These are phyloP conservation scores for Fusarium beomiforme DNA, from an alignment of 2,329 filamentous ascomycete species.

Conservation along the genomic window DNA sequence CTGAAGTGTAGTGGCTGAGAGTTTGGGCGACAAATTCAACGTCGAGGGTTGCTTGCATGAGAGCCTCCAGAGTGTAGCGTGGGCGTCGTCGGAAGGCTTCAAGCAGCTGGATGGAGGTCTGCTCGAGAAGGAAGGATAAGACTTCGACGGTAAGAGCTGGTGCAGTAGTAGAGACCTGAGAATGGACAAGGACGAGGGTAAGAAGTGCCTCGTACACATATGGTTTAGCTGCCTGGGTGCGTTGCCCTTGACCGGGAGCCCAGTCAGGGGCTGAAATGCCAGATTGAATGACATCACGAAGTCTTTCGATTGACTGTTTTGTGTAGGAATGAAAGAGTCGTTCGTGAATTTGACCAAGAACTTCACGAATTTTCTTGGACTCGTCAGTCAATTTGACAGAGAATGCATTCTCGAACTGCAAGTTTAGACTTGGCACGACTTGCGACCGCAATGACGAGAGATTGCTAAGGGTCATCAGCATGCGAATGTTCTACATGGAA, in stretches of 20 bases:
- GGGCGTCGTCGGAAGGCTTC: slow-evolving; percentile 76
- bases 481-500: slow-evolving; percentile 78
- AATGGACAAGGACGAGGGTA: slow-evolving; percentile 88
- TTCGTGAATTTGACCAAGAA: slow-evolving; percentile 88
- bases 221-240: slow-evolving; percentile 79
- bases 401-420: slow-evolving; percentile 93
- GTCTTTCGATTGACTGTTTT: slow-evolving; percentile 73
- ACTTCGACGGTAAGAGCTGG: slow-evolving; percentile 81
- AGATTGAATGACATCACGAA: slow-evolving; percentile 75
- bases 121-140: slow-evolving; percentile 86
- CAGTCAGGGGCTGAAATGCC: slow-evolving; percentile 79
- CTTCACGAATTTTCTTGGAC: slow-evolving; percentile 89
- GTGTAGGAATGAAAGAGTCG: slow-evolving; percentile 95
- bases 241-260: slow-evolving; percentile 66
- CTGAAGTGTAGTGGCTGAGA: slow-evolving; percentile 87
- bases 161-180: slow-evolving; percentile 84
- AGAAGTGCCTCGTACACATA: slow-evolving; percentile 93
- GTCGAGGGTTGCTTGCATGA: slow-evolving; percentile 97
- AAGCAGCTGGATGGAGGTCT: slow-evolving; percentile 82
- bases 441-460: slow-evolving; percentile 84
- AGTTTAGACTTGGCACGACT: slow-evolving; percentile 87
- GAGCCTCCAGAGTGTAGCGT: slow-evolving; percentile 78
- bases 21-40: slow-evolving; percentile 98
- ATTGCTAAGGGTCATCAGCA: slow-evolving; percentile 94
- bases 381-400: slow-evolving; percentile 95